These are phyloP conservation scores for Peronospora destructor DNA, from an alignment of 352 stramenopile genomes.

Conservation along the genomic window DNA sequence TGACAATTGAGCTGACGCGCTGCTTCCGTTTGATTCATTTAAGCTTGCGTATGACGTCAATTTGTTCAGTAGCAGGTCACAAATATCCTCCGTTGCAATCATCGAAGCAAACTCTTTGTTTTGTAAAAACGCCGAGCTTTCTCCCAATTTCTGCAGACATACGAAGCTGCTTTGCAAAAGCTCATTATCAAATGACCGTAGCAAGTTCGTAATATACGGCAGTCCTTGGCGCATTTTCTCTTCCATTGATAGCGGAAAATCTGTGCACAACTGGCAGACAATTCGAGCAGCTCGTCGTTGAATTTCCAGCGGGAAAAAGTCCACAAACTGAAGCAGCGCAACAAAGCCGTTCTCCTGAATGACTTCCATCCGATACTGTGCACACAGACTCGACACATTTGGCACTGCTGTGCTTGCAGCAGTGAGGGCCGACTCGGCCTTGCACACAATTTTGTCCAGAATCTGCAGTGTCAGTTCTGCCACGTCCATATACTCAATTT, in stretches of 20 bases:
- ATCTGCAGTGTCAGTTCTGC: constrained; percentile 65
- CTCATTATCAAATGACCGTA: constrained; percentile 47
- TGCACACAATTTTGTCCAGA: constrained; percentile 51
- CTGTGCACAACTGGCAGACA: constrained; percentile 43
- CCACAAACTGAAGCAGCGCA: constrained; percentile 66
- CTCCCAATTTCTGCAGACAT: constrained; percentile 39
- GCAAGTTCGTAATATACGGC: constrained; percentile 38
- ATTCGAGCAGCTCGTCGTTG: constrained; percentile 55
- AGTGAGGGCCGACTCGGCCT: constrained; percentile 9
- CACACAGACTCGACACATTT: constrained; percentile 11
- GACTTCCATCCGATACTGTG: constrained; percentile 37
- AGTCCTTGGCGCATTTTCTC: constrained; percentile 33
- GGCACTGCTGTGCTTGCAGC: background rate
- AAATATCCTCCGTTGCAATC: constrained; percentile 40
- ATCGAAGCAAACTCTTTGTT: constrained; percentile 31
- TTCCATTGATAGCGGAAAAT: constrained; percentile 28
- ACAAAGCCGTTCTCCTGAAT: constrained; percentile 60
- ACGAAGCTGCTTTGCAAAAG: constrained; percentile 52
- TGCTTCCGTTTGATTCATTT: background rate
- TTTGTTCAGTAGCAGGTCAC: constrained; percentile 27
- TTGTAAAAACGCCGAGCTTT: constrained; percentile 37
- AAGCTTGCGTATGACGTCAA: constrained; percentile 27
- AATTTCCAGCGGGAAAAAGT: constrained; percentile 75
- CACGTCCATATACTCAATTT: constrained; percentile 83
- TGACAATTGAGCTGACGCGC: constrained; percentile 14